phyloP scores from a whole-genome alignment of 2,329 filamentous ascomycete species.

The Apiospora sp. region DNA sequence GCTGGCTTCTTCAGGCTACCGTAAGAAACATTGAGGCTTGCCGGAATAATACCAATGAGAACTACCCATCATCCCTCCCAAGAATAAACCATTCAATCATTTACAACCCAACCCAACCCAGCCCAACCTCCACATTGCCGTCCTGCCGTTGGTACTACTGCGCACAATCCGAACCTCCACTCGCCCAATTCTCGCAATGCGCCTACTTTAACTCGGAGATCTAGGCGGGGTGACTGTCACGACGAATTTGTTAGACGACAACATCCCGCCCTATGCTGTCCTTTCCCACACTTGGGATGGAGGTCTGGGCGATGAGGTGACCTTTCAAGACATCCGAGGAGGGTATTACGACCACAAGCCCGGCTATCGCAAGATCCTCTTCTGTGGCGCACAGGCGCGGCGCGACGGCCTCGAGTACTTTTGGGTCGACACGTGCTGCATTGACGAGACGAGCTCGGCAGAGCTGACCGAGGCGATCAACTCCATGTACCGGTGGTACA shows the following conservation, averaged over 20 bases:
- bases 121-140: background rate
- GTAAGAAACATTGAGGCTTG: too few species aligned
- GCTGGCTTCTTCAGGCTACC: too few species aligned
- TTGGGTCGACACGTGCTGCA: slow-evolving; percentile 25
- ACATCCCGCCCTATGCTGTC: slow-evolving; percentile 17
- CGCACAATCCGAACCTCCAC: background rate
- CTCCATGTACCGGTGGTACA: slow-evolving; percentile 25
- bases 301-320: background rate
- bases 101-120: too few species aligned
- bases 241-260: background rate
- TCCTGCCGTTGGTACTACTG: background rate
- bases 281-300: slow-evolving; percentile 22
- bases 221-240: background rate
- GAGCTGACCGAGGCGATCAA: slow-evolving; percentile 22
- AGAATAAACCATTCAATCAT: too few species aligned
- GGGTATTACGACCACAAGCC: background rate
- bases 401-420: slow-evolving; percentile 17
- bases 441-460: slow-evolving; percentile 21
- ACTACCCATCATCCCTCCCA: too few species aligned
- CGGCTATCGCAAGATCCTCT: slow-evolving; percentile 19
- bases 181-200: background rate
- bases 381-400: slow-evolving; percentile 20
- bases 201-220: background rate
- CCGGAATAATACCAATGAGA: too few species aligned
- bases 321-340: background rate